Base-by-base conservation (phyloP, 345 rosid species). In the Physaria fendleri region DNA sequence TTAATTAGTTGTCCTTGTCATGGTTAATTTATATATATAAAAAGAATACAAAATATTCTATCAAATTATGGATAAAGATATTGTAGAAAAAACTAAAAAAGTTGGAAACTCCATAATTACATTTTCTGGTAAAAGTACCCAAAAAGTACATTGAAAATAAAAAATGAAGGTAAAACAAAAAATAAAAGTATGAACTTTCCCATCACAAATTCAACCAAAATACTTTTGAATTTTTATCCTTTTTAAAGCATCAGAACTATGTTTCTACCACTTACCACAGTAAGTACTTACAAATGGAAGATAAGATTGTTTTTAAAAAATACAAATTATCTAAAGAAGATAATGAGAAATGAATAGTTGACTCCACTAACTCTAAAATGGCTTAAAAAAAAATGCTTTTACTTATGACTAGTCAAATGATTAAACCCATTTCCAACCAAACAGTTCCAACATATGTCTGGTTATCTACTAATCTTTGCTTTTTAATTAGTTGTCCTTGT, bases 291-390 rank as follows among this genome's bases (percentile, higher is more conserved):
- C 56, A 34, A 27, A 52, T 17, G n/a, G 48, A 68, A 28, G 56
- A 68, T 60, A 14, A 41, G 20, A 44, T 43, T 51, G 17, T 52
- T 60, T 11, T 3, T n/a, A n/a, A n/a, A n/a, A 18, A 61, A 44
- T 13, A 25, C 21, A 23, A 27, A 25, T 40, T 5, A 66, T 57
- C 8, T 56, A 14, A 25, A 44, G 43, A 45, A 53, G 62, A 68
- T 67, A 58, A 67, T 50, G 52, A 29, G 4, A 30, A 2, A 39
- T 60, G 55, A 60, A 68, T 60, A 60, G 62, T 60, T 43, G 18
- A 60, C 50, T 52, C 62, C 73, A 68, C 66, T 67, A 50, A 33
- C 17, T 48, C 64, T 39, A n/a, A 66, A 38, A 57, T 50, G 59
- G 54, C 41, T 68, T 60, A n/a, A n/a, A n/a, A n/a, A n/a, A 41